A percentile compares a stretch with the other conserved stretches of the same genome.
phyloP scores from a whole-genome alignment of 768 basidiomycete species.

The Paxillus rubicundulus region DNA sequence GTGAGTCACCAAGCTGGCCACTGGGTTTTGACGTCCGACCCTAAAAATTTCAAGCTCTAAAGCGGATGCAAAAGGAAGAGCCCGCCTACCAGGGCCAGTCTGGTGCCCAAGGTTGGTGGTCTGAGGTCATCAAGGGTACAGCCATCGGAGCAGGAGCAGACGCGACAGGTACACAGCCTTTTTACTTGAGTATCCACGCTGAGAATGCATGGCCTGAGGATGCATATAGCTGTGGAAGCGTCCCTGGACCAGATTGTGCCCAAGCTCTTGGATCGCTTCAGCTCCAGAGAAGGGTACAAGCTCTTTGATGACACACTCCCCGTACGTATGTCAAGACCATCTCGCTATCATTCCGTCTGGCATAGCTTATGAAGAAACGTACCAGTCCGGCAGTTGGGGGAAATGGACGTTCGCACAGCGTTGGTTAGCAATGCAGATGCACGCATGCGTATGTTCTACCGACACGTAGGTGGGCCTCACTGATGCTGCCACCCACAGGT shows the following conservation, averaged over 20 bases:
- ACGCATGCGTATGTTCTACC: constrained; percentile 56
- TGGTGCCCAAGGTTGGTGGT: constrained; percentile 67
- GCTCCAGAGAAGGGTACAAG: constrained; percentile 66
- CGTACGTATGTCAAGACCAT: constrained; percentile 37
- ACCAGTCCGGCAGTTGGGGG: constrained; percentile 46
- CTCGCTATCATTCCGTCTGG: neutral
- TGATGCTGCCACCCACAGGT: constrained; percentile 29
- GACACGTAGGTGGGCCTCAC: neutral
- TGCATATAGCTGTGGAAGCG: constrained; percentile 48
- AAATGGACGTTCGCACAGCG: constrained; percentile 49
- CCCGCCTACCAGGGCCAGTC: constrained; percentile 50
- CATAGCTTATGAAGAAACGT: constrained; percentile 3
- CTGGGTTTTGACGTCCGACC: neutral
- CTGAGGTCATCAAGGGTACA: constrained; percentile 70
- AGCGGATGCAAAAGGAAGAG: constrained; percentile 52
- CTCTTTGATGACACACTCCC: constrained; percentile 52
- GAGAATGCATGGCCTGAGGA: constrained; percentile 19
- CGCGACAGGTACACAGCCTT: constrained; percentile 41
- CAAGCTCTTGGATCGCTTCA: constrained; percentile 63
- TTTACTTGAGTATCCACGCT: constrained; percentile 9
- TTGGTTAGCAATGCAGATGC: constrained; percentile 72
- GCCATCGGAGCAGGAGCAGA: constrained; percentile 75
- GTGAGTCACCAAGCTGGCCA: constrained; percentile 29
- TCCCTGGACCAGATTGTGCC: constrained; percentile 57
- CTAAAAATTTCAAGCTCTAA: constrained; percentile 37